phyloP scores from a whole-genome alignment of 176 grass and related monocot genomes.

The Phragmites australis region DNA sequence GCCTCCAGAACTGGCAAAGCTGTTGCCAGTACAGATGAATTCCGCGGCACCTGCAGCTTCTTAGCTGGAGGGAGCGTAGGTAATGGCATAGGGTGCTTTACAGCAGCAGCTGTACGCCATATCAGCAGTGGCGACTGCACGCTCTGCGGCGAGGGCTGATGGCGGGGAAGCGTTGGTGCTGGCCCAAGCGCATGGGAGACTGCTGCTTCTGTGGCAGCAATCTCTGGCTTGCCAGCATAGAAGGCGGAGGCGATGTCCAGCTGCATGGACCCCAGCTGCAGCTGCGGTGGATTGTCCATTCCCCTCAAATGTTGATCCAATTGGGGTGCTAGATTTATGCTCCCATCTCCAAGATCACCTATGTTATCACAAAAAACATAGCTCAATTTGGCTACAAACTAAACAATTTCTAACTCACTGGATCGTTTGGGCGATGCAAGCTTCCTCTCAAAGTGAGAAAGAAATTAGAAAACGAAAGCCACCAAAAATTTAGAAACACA shows the following conservation, averaged over 20 bases:
- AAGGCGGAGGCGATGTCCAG: not conserved
- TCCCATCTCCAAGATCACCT: not conserved
- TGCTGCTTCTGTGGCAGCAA: not conserved
- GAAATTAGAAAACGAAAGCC: not conserved
- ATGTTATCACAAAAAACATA: not conserved
- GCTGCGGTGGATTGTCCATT: constrained; percentile 6
- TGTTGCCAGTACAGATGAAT: not conserved
- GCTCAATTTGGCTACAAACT: not conserved
- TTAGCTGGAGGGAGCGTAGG: constrained; percentile 13
- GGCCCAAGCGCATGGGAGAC: constrained; percentile 13
- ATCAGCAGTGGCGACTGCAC: not conserved
- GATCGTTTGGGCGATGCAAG: not conserved
- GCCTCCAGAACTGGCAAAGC: not conserved
- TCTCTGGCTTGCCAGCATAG: constrained; percentile 12
- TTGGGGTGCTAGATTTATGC: not conserved
- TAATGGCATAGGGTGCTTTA: constrained; percentile 10
- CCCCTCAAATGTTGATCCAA: not conserved
- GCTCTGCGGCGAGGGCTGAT: not conserved
- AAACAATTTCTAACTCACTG: not conserved
- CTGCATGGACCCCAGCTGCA: not conserved
- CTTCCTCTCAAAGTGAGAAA: not conserved
- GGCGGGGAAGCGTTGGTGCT: not conserved
- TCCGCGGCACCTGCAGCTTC: constrained; percentile 4
- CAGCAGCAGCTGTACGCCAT: not conserved
- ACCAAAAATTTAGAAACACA: too few species aligned